Evolutionary conservation across 306 rosid species (phyloP).

Genomic region (Medicago arabica): DNA sequence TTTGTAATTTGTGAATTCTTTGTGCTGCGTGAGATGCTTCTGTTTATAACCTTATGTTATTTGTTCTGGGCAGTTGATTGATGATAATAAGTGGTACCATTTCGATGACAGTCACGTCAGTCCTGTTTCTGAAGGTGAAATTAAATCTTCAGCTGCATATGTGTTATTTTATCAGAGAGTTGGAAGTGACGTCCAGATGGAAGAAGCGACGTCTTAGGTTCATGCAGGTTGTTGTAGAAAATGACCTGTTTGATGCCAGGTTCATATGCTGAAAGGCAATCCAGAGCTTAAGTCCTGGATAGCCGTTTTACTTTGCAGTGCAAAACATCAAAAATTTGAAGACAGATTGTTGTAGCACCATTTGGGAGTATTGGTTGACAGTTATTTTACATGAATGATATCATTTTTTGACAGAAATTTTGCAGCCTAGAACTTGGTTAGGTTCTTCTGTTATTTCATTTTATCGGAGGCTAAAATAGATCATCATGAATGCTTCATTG

Average conservation of each 20-base stretch:
- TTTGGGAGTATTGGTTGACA: slow-evolving; percentile 34
- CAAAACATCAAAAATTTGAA: slow-evolving; percentile 34
- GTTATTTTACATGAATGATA: slow-evolving; percentile 34
- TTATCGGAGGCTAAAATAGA: slow-evolving; percentile 27
- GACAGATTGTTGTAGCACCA: slow-evolving; percentile 32
- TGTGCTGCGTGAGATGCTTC: slow-evolving; percentile 25
- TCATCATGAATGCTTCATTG: slow-evolving; percentile 31
- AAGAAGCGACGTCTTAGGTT: slow-evolving; percentile 55
- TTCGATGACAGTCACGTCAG: slow-evolving; percentile 91
- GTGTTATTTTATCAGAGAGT: slow-evolving; percentile 91
- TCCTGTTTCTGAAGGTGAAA: slow-evolving; percentile 72
- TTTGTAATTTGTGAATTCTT: slow-evolving; percentile 22
- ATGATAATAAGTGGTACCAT: slow-evolving; percentile 95
- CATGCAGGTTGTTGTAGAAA: slow-evolving; percentile 46
- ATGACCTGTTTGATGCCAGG: slow-evolving; percentile 32
- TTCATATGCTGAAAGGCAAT: slow-evolving; percentile 39
- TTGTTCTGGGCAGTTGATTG: slow-evolving; percentile 70
- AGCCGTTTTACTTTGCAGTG: slow-evolving; percentile 35
- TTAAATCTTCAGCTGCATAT: slow-evolving; percentile 88
- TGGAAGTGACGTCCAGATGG: slow-evolving; percentile 43
- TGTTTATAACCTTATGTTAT: slow-evolving; percentile 18
- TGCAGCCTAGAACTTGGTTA: slow-evolving; percentile 44
- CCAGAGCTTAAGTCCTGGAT: slow-evolving; percentile 41
- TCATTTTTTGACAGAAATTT: slow-evolving; percentile 44
- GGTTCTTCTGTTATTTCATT: slow-evolving; percentile 40